These are phyloP conservation scores for Stipa capillata DNA, from an alignment of 176 grass and related monocot genomes.

Conservation along the genomic window DNA sequence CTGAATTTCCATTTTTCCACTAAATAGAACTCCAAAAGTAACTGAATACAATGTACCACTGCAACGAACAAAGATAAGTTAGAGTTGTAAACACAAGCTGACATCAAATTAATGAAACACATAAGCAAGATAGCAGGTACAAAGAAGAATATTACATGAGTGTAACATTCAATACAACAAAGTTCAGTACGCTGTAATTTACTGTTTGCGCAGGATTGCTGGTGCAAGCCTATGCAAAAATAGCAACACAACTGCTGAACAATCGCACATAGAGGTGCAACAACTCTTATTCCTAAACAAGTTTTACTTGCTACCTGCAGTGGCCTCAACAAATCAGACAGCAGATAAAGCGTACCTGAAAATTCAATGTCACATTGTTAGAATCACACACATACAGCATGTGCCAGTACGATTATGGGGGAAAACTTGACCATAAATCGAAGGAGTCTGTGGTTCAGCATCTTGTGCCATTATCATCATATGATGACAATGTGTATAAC, in stretches of 20 bases:
- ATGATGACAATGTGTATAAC: not conserved
- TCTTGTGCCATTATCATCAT: not conserved
- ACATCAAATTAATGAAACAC: not conserved
- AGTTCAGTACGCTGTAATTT: not conserved
- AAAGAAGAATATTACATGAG: not conserved
- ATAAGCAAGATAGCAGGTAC: not conserved
- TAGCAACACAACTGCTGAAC: not conserved
- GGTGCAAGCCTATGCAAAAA: not conserved
- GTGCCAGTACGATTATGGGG: not conserved
- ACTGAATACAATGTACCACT: not conserved
- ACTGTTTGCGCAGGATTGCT: not conserved
- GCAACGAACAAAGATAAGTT: not conserved
- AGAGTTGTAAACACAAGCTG: not conserved
- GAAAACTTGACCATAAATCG: not conserved
- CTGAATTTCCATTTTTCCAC: not conserved
- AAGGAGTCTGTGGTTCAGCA: not conserved
- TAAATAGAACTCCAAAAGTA: not conserved
- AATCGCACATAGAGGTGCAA: not conserved
- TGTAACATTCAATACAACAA: not conserved
- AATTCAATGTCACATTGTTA: not conserved
- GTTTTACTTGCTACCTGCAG: not conserved
- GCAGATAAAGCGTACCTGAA: constrained; percentile 8
- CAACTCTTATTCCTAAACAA: not conserved
- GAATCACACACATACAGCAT: not conserved
- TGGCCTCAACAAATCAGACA: not conserved